phyloP scores from a whole-genome alignment of 2,329 filamentous ascomycete species.

The Apiospora aurea region DNA sequence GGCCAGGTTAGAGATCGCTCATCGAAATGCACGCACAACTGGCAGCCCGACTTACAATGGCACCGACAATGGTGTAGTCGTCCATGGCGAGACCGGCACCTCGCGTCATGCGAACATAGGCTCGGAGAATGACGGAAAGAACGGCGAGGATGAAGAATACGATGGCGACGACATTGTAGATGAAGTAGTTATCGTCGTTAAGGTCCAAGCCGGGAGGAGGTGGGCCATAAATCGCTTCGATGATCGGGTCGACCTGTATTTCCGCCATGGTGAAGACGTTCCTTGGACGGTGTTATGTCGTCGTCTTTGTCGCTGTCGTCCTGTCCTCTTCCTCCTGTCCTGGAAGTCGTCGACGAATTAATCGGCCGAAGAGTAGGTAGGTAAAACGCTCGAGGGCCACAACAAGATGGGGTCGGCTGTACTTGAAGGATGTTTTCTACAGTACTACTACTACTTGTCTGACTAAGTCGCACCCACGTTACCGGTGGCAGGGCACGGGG shows the following conservation, averaged over 20 bases:
- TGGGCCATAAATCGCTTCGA: conserved; percentile 29
- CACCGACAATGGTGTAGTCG: conserved; percentile 36
- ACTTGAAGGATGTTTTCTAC: not conserved
- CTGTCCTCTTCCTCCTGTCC: not conserved
- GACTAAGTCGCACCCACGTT: no score
- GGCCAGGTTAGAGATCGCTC: not conserved
- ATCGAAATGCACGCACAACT: not conserved
- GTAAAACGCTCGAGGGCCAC: not conserved
- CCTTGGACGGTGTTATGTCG: not conserved
- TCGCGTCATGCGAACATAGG: conserved; percentile 32
- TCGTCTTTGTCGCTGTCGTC: not conserved
- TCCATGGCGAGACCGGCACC: conserved; percentile 28
- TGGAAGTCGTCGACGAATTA: not conserved
- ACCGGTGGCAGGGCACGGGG: not conserved
- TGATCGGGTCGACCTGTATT: conserved; percentile 29
- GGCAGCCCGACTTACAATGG: conserved; percentile 32
- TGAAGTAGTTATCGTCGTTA: conserved; percentile 29
- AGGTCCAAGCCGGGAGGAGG: conserved; percentile 33
- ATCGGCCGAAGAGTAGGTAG: not conserved
- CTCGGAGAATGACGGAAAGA: conserved; percentile 31
- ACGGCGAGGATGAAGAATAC: conserved; percentile 33
- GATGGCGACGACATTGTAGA: conserved; percentile 34
- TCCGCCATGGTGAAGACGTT: not conserved
- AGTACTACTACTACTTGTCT: not conserved
- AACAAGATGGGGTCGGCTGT: not conserved